A percentile compares a stretch with the other conserved stretches of the same genome.
Evolutionary conservation across 2,329 filamentous ascomycete species (phyloP).

Genomic region (Ophiostoma montium): DNA sequence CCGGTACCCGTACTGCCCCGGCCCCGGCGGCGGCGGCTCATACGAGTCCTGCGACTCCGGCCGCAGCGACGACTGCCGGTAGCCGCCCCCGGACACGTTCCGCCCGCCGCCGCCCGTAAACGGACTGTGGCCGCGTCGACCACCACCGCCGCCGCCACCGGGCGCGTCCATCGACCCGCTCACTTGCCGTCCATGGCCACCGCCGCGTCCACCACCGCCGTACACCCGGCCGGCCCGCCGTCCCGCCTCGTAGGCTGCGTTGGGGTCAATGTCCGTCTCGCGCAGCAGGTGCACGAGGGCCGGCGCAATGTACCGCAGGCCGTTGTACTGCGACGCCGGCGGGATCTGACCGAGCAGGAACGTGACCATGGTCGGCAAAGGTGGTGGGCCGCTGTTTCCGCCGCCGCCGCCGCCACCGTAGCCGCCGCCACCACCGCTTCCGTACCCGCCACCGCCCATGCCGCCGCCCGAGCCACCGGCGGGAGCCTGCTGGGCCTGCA

Average conservation of each 20-base stretch:
- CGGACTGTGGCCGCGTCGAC: constrained; percentile 32
- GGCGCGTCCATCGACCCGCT: background rate
- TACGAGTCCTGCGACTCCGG: constrained; percentile 32
- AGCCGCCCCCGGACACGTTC: constrained; percentile 24
- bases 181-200: background rate
- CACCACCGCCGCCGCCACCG: constrained; percentile 19
- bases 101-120: constrained; percentile 18
- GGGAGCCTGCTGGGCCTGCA: constrained; percentile 29
- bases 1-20: constrained; percentile 1
- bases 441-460: constrained; percentile 21
- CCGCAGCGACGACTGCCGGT: constrained; percentile 38
- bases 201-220: constrained; percentile 5
- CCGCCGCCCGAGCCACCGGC: constrained; percentile 7
- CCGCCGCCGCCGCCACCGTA: constrained; percentile 15
- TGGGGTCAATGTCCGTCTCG: constrained; percentile 46
- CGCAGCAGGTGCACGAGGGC: constrained; percentile 62
- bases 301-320: constrained; percentile 53
- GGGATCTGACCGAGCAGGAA: constrained; percentile 62
- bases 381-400: constrained; percentile 22
- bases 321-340: constrained; percentile 55
- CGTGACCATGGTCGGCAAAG: constrained; percentile 57
- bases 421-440: constrained; percentile 13
- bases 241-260: constrained; percentile 32
- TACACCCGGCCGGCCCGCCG: constrained; percentile 1
- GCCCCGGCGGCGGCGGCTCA: constrained; percentile 25